A percentile compares a stretch with the other conserved stretches of the same genome.
Evolutionary conservation across 2,329 filamentous ascomycete species (phyloP).

Genomic region (Sodiomyces alkalinus): DNA sequence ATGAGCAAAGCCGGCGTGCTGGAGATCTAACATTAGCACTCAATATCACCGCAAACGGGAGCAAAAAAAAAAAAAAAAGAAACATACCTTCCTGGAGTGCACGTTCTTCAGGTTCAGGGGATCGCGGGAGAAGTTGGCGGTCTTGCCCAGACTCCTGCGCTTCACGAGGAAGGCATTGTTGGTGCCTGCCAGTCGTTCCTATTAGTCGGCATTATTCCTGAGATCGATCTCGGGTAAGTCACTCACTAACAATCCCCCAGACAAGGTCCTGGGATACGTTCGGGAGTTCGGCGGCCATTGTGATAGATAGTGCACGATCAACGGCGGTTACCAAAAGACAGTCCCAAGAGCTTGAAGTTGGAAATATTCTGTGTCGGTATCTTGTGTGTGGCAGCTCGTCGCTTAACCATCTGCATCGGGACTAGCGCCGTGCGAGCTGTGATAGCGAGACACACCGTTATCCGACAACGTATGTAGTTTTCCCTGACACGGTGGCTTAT

Average conservation of each 20-base stretch:
- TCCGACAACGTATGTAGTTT: too few species aligned
- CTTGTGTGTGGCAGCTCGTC: conserved; percentile 1
- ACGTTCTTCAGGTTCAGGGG: conserved; percentile 87
- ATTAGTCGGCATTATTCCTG: neutral
- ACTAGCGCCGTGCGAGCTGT: too few species aligned
- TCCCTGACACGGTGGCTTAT: too few species aligned
- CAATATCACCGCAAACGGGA: neutral
- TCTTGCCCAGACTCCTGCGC: conserved; percentile 56
- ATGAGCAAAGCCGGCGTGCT: conserved; percentile 90
- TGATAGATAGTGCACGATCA: conserved; percentile 26
- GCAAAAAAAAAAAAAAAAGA: too few species aligned
- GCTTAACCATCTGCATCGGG: too few species aligned
- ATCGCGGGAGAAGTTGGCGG: conserved; percentile 84
- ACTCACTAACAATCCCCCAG: conserved; percentile 93
- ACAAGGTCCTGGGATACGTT: conserved; percentile 83
- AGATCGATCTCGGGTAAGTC: conserved; percentile 1
- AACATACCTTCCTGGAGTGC: conserved; percentile 89
- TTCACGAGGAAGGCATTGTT: conserved; percentile 89
- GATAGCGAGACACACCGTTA: too few species aligned
- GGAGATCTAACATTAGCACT: conserved; percentile 21
- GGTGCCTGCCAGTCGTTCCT: conserved; percentile 40
- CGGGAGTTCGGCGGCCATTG: conserved; percentile 41
- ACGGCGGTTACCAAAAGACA: conserved; percentile 10
- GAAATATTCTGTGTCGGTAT: conserved; percentile 1
- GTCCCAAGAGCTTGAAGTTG: conserved; percentile 5